Conservation (phyloP, 495 filamentous ascomycete species). For the Podospora pseudoanserina region DNA sequence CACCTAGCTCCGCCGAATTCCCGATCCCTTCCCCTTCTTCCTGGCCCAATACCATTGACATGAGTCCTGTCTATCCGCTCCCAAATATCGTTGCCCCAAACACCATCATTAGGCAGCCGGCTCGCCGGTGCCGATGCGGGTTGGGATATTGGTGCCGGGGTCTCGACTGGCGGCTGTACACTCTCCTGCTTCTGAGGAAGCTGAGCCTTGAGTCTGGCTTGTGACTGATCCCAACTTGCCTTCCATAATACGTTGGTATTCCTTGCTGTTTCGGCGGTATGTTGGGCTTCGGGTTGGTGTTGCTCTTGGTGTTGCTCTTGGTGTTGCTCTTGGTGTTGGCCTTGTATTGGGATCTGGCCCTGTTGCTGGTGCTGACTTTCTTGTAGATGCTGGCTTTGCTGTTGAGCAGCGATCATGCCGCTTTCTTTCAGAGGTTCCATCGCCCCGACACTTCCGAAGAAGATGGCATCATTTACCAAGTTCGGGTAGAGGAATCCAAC, state of each 20-base stretch:
- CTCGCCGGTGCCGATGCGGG: background rate
- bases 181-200: background rate
- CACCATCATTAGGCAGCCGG: background rate
- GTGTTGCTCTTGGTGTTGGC: background rate
- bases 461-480: constrained; percentile 10
- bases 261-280: background rate
- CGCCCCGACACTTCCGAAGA: background rate
- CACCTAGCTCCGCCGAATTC: background rate
- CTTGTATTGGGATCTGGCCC: background rate
- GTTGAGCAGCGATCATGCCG: background rate
- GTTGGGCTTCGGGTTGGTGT: background rate
- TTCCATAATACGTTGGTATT: background rate
- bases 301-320: background rate
- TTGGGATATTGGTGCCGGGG: background rate
- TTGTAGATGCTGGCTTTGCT: background rate
- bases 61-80: background rate
- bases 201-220: background rate
- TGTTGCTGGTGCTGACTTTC: background rate
- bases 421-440: background rate
- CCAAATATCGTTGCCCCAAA: background rate
- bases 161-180: background rate
- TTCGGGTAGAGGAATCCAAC: constrained; percentile 1
- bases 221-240: background rate
- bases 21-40: background rate
- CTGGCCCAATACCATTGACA: background rate